Evolutionary conservation across 1,284 basidiomycete species (phyloP), one percentile per base, ranked within the genome.

Genomic region (Sporisorium sorghi): DNA sequence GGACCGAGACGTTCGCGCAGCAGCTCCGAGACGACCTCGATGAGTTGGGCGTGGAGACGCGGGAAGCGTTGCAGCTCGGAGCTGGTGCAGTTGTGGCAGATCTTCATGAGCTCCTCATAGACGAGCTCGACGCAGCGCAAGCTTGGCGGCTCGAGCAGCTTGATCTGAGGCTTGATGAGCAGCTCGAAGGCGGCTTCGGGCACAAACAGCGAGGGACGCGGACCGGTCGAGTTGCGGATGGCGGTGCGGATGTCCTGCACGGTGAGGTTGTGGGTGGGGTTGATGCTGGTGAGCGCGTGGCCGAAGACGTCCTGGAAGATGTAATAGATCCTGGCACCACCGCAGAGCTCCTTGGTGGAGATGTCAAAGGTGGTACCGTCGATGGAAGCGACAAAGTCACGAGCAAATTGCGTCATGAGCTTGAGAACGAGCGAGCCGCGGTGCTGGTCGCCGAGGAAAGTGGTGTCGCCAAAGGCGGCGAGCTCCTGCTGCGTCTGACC

Each of bases 301-400:
- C 97, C 97, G 83, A 99, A 99, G 52, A 99, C 90, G 80, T 99
- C 97, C 84, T 98, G 94, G 89, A 99, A 99, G 85, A 99, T 98
- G 87, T 97, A 98, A 86, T 98, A 99, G 85, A 99, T 94, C 59
- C 97, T 89, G 11, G 97, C 97, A 59, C 97, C 97, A 44, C 97
- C 97, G 28, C 93, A 98, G 10, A 99, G 90, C 85, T 99, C 97
- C 85, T 99, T 99, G 5, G 97, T 99, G 2, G 94, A 97, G 78
- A 98, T 93, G 77, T 97, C 93, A 49, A 96, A 89, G 62, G 93
- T 93, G n/a, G 94, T 98, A 53, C 97, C 97, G 79, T 99, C 97
- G 80, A 99, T 97, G 17, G 94, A 97, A 2, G 95, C 91, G 58
- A 99, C 90, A 81, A 98, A 99, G 86, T 99, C 97, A 49, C 93